Base-by-base conservation (phyloP, 148 eudicot genomes). In the Chenopodium album region DNA sequence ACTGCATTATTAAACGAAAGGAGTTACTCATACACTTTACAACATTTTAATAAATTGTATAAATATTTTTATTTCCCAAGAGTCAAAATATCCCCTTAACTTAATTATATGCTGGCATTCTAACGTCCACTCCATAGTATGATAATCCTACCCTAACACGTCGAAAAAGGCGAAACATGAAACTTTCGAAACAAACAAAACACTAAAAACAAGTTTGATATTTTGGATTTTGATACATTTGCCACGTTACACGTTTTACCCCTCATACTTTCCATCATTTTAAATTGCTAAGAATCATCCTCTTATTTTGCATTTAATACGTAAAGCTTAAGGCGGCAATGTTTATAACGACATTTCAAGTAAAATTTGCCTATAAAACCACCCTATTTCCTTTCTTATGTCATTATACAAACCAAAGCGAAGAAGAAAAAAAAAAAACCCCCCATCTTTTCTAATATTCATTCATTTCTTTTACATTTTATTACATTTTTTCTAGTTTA, bases 321-420 rank as follows among this genome's bases (percentile, higher is more conserved):
- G 8, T 1, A 34, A 12, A 70, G 48, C 17, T 32, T 17, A 70
- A 17, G 73, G 37, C 73, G 73, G 73, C 73, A 70, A 70, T 70
- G 4, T 34, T 28, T 4, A 70, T 37, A 70, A 34, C 73, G 73
- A 70, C 73, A 70, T 70, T 70, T 37, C 48, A 70, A 70, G 50
- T 37, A 70, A 70, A 11, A 0, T 11, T 37, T 34, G 11, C 73
- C 37, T 37, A 70, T 70, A 32, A 70, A 70, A 7, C 22, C 48
- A 9, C 12, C 41, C 2, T 2, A 3, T 70, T 12, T 34, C 14
- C 20, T 68, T 20, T 29, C 12, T 32, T 26, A 20, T 26, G 32
- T 13, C 23, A 50, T 50, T 10, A 52, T 2, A 12, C 59, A 11
- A 52, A 52, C 59, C 59, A 52, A 52, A 52, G 17, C 3, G 17